Base-by-base conservation (phyloP, 495 filamentous ascomycete genomes). In the Xylaria cubensis region DNA sequence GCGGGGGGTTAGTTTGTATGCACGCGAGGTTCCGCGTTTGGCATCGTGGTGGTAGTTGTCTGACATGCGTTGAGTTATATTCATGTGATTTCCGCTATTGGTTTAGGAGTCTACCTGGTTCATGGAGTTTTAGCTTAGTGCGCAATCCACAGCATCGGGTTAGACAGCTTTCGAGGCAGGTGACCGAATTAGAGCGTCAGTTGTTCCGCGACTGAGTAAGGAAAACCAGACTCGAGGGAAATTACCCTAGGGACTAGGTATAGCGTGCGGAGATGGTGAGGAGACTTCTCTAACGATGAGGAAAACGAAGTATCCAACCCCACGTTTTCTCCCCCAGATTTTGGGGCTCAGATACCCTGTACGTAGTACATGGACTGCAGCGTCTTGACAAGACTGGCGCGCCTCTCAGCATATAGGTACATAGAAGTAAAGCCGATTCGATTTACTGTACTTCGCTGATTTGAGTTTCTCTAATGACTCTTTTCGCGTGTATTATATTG, bases 1-100 rank as follows among this genome's bases (percentile, higher is more conserved):
- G 34, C 53, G 53, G 53, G 58, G 32, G 34, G 21, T n/a, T 55
- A 56, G 65, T 42, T 32, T 69, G 66, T 59, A 51, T 69, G 36
- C 66, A 69, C 39, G 32, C 46, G 44, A 53, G 41, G 24, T 26
- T 39, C 29, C 56, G 26, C 61, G 19, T 29, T 41, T 48, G 39
- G 48, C 67, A 62, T 69, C 39, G 39, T 42, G 41, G 12, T 61
- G 36, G 53, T 5, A 46, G 34, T 56, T 56, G 67, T 61, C 65
- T 67, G 67, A 62, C 67, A 17, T 39, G 67, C 67, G 67, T 69
- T 69, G 56, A 34, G 55, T 26, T 59, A 51, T 69, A 36, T 62
- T 69, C 67, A 69, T 69, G 67, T 69, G 67, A 69, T 69, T 67
- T 67, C 36, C 48, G 51, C 44, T 44, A 42, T 61, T 42, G 55